These are phyloP conservation scores for Colletotrichum graminicola DNA, from an alignment of 2,329 filamentous ascomycete genomes.

Conservation along the genomic window DNA sequence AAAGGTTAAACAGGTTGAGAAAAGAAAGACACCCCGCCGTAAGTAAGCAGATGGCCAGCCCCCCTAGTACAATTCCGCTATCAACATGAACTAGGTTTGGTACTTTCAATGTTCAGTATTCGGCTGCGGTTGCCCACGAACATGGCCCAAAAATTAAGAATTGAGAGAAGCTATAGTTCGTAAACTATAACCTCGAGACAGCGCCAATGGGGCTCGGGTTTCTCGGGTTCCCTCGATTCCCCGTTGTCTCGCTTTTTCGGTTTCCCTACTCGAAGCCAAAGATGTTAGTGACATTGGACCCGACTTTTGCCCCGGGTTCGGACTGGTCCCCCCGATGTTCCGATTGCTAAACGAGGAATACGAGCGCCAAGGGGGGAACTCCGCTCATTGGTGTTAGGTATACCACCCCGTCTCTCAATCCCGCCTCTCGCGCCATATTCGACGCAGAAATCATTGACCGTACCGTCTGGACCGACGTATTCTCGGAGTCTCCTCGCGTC, in stretches of 20 bases:
- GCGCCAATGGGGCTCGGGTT: neutral
- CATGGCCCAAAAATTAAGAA: neutral
- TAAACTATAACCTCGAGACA: neutral
- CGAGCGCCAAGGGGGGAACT: constrained; percentile 12
- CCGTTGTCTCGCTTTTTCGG: neutral
- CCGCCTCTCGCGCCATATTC: neutral
- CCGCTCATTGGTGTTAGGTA: constrained; percentile 3
- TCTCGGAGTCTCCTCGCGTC: constrained; percentile 1
- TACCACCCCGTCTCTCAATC: neutral
- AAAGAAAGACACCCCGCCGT: neutral
- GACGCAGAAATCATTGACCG: neutral
- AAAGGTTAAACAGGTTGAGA: neutral
- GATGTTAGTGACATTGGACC: neutral
- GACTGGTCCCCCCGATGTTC: neutral
- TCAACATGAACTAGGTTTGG: neutral
- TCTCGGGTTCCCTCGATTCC: neutral
- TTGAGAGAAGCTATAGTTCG: neutral
- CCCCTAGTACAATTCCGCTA: accelerated
- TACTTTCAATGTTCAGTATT: neutral
- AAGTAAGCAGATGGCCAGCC: neutral
- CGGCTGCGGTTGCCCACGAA: too few species aligned
- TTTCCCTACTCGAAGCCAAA: neutral
- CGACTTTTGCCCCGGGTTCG: neutral
- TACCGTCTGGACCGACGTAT: neutral
- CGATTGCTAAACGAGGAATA: constrained; percentile 25